A percentile compares a stretch with the other conserved stretches of the same genome.
Evolutionary conservation across 148 eudicot genomes (phyloP).

Genomic region (Rhododendron ferrugineum): DNA sequence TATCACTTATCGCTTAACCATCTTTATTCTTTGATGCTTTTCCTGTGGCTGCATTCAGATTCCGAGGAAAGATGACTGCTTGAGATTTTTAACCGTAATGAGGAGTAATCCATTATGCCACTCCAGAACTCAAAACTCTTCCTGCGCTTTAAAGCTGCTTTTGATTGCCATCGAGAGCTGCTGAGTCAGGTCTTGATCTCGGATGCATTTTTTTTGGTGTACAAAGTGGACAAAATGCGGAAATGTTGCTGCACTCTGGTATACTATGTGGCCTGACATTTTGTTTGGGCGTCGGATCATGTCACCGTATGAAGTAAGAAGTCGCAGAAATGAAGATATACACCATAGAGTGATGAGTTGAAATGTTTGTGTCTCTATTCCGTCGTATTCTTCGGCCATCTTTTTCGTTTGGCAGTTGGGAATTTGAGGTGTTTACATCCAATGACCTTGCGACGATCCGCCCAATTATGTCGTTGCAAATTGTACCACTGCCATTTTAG

Average conservation of each 20-base stretch:
- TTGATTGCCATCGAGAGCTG: conserved; percentile 7
- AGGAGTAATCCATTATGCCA: neutral
- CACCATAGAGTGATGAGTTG: neutral
- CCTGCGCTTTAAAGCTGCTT: conserved; percentile 15
- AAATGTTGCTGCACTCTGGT: conserved; percentile 12
- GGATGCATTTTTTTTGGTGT: conserved; percentile 13
- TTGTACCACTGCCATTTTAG: neutral
- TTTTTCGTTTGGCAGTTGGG: neutral
- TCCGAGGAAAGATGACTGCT: conserved; percentile 19
- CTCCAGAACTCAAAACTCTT: conserved; percentile 6
- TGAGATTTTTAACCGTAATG: conserved; percentile 8
- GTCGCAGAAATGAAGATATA: neutral
- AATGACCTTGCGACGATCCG: neutral
- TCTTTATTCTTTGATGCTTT: neutral
- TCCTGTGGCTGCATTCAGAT: conserved; percentile 20
- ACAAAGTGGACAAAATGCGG: neutral
- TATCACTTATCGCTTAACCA: neutral
- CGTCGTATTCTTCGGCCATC: too few relatives aligned
- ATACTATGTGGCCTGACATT: conserved; percentile 2
- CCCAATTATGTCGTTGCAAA: neutral
- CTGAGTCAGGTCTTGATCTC: neutral
- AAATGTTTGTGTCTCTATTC: neutral
- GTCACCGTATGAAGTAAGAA: neutral
- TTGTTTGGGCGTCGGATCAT: neutral
- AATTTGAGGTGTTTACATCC: neutral